These are phyloP conservation scores for Phylloporus sp. DNA, from an alignment of 768 basidiomycete genomes.

Conservation along the genomic window DNA sequence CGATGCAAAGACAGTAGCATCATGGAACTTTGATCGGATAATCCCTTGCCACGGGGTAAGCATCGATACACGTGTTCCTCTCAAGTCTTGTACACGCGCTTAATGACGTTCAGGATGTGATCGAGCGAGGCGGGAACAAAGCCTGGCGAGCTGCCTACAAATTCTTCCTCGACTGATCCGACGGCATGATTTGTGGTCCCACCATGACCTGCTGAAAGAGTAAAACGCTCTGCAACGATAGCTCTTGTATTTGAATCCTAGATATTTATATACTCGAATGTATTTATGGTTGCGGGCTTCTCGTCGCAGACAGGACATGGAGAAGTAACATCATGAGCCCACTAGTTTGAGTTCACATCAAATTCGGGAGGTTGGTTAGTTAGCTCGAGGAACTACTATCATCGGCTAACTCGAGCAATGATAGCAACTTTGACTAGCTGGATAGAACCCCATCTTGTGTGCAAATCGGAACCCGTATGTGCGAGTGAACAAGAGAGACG, in stretches of 20 bases:
- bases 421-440: too few relatives aligned
- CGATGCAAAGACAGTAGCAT: constrained; percentile 59
- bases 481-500: too few relatives aligned
- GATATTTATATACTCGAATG: not conserved
- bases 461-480: not conserved
- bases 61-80: not conserved
- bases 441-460: too few relatives aligned
- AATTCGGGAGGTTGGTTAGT: not conserved
- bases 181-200: not conserved
- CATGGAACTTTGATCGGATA: constrained; percentile 72
- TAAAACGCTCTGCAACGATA: not conserved
- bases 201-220: too few relatives aligned
- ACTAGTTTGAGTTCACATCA: not conserved
- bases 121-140: constrained; percentile 55
- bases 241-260: constrained; percentile 3
- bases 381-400: not conserved
- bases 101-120: constrained; percentile 44
- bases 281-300: not conserved
- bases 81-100: constrained; percentile 1
- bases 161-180: constrained; percentile 22
- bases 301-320: too few relatives aligned
- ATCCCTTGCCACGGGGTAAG: constrained; percentile 68
- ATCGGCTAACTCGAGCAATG: too few relatives aligned
- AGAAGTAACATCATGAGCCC: too few relatives aligned
- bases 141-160: constrained; percentile 49